Percentiles rank a stretch among this genome's conserved stretches.
These are phyloP conservation scores for Zoysia japonica DNA, from an alignment of 176 grass and related monocot genomes.

Conservation along the genomic window DNA sequence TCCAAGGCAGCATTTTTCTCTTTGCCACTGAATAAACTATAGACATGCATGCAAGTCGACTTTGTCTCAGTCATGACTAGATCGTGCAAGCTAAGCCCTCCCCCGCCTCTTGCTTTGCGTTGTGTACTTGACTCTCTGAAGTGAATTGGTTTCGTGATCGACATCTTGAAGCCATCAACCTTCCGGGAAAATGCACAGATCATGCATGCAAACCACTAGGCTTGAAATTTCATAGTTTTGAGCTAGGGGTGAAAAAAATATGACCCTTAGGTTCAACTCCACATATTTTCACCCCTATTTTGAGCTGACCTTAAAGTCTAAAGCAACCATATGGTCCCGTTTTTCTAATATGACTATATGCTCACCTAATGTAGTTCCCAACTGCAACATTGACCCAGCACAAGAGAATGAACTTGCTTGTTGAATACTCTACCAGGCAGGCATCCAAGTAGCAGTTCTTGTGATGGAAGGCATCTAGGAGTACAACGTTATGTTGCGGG, in stretches of 20 bases:
- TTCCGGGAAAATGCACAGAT: constrained; percentile 2
- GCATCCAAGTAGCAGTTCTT: not conserved
- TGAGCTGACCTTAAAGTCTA: not conserved
- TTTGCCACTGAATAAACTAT: not conserved
- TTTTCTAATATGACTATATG: not conserved
- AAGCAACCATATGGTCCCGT: not conserved
- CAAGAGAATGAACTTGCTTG: not conserved
- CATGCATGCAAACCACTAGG: not conserved
- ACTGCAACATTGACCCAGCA: constrained; percentile 15
- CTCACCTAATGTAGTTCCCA: not conserved
- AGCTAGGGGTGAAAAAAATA: not conserved
- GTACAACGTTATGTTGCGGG: not conserved
- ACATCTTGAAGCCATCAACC: constrained; percentile 4
- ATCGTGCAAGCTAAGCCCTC: not conserved
- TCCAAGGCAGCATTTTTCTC: not conserved
- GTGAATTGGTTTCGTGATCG: not conserved
- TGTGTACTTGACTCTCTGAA: not conserved
- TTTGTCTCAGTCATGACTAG: constrained; percentile 15
- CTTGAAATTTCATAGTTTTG: not conserved
- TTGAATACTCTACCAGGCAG: not conserved
- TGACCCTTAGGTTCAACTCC: too few species aligned
- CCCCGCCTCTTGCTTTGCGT: not conserved
- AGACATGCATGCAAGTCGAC: not conserved
- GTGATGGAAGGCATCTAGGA: not conserved
- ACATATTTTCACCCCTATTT: too few species aligned